Base-by-base conservation (phyloP, 768 basidiomycete genomes). In the Strobilomyces dryophilus region DNA sequence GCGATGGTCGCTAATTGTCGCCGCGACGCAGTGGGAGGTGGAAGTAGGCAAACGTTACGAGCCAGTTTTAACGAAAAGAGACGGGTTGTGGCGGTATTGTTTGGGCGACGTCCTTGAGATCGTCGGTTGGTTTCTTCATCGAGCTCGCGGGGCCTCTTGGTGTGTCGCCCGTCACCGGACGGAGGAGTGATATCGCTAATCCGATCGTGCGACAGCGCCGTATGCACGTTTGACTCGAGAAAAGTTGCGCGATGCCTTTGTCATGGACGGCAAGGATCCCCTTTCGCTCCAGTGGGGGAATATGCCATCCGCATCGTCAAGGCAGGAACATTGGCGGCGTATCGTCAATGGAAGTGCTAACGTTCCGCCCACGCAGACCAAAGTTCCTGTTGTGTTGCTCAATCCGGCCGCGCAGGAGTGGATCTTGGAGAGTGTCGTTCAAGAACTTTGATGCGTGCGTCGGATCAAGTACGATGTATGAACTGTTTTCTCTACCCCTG, bases 1-100 rank as follows among this genome's bases (percentile, higher is more conserved):
- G 6, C 5, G 8, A 20, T 9, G 12, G 24, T 42, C 12, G 12
- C 24, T 42, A 14, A 42, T 42, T 42, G 15, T 24, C 9, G 40
- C 12, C 1, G 20, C 6, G 39, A 20, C 18, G 4, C 41, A 42
- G 41, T 42, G 41, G 24, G 14, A 42, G 14, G 41, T 42, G 14
- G 41, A 24, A 42, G 41, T 42, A 12, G 24, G 41, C 4, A 21
- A 42, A 42, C 45, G 40, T 1, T 65, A 66, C 41, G 62, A 66
- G 18, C 49, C 58, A 1, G 43, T 66, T 11, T 20, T 63, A 34
- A 66, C 61, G 21, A 65, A 59, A 1, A 56, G 45, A 24, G 55
- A 59, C 15, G 64, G 64, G 1, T 45, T 65, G 34, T 65, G 64
- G 64, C 55, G 61, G 20, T 63, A 66, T 20, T 53, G 26, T 18